Evolutionary conservation across 2,329 filamentous ascomycete species (phyloP), one percentile per base, ranked within the genome.

Genomic region (Davidsoniella neocaledoniae): DNA sequence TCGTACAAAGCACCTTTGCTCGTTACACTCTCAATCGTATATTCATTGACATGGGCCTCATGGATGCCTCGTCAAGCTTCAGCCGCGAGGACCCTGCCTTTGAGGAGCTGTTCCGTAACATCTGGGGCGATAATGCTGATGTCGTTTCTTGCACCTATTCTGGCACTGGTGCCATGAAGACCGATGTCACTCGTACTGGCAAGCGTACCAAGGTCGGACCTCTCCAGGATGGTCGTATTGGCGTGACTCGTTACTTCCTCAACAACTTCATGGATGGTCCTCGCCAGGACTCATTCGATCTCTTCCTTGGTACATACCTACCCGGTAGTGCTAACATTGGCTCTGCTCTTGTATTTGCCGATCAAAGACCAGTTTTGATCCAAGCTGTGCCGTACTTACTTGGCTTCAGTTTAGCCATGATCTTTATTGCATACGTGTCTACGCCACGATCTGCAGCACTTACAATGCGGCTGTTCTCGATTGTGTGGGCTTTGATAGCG

Each of bases 81-180:
- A 79, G 80, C 40, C 69, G 73, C 52, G 83, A 87, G 58, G 86
- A 95, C 59, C 68, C 74, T 10, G 76, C 73, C 1, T 98, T 98
- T 62, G 88, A 95, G 64, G 72, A 83, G 58, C 69, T 96, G 52
- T 98, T 96, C 76, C 86, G 91, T 57, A 96, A 96, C 64, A 73
- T 96, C 14, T 98, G 91, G 91, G 91, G 91, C 26, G 91, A 98
- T 66, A 98, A 98, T 60, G 91, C 93, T 50, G 91, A 98, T 63
- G 83, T 93, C 21, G 88, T 98, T 33, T 94, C 88, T 16, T 82
- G 78, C 57, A 81, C 86, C 0, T 98, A 98, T 65, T 91, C 91
- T 1, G 91, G 91, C 50, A 98, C 93, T 0, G 93, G 91, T 2
- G 91, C 91, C 47, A 77, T 98, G 68, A 98, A 98, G 74, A 98